These are phyloP conservation scores for Prunus davidiana DNA, from an alignment of 306 rosid genomes.

Conservation along the genomic window DNA sequence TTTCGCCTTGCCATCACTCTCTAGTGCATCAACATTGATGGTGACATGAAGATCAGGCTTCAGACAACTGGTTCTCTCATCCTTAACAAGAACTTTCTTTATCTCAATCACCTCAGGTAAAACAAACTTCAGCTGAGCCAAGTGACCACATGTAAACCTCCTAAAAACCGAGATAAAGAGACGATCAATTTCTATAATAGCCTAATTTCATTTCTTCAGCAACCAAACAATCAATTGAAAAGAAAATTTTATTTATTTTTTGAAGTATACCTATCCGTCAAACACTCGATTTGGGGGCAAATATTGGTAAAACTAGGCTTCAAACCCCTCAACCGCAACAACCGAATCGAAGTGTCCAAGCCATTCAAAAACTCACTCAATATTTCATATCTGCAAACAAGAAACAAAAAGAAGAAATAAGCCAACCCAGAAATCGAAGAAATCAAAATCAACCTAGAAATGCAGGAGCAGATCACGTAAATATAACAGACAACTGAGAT, in stretches of 20 bases:
- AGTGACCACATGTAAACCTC: constrained; percentile 71
- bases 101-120: constrained; percentile 65
- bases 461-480: background rate
- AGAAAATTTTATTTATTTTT: background rate
- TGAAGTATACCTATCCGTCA: constrained; percentile 57
- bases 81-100: constrained; percentile 42
- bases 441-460: background rate
- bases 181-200: background rate
- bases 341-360: constrained; percentile 51
- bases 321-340: constrained; percentile 43
- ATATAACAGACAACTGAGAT: background rate
- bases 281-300: constrained; percentile 45
- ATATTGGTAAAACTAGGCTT: constrained; percentile 42
- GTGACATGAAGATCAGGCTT: constrained; percentile 67
- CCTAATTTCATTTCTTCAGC: background rate
- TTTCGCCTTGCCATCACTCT: constrained; percentile 22
- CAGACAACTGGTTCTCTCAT: constrained; percentile 64
- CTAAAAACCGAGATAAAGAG: constrained; percentile 26
- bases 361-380: constrained; percentile 50
- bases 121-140: constrained; percentile 76
- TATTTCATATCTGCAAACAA: constrained; percentile 47
- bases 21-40: constrained; percentile 38
- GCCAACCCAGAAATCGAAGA: background rate
- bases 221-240: background rate
- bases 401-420: background rate